A percentile compares a stretch with the other conserved stretches of the same genome.
Conservation (phyloP, 192 early-diverging fungal genomes). For the Martensiomyces pterosporus region DNA sequence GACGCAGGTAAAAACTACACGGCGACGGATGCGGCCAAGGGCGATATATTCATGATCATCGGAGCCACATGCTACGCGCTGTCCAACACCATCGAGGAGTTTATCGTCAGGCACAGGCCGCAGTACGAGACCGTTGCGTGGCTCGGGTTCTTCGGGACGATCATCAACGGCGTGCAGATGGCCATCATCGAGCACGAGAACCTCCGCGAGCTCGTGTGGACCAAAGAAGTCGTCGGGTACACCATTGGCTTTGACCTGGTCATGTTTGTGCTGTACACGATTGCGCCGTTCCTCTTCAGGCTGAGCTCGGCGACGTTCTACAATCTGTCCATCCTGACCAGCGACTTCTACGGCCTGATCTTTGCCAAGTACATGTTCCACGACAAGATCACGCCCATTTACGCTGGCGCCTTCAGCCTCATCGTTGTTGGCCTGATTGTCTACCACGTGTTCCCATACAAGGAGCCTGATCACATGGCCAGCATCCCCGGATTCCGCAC, state of each 20-base stretch:
- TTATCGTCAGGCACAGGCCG: slow-evolving; percentile 65
- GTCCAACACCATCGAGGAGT: slow-evolving; percentile 70
- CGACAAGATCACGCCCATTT: slow-evolving; percentile 55
- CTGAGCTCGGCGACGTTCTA: slow-evolving; percentile 69
- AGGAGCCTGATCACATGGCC: slow-evolving; percentile 49
- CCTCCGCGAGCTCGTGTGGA: slow-evolving; percentile 51
- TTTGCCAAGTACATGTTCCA: slow-evolving; percentile 71
- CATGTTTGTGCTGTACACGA: slow-evolving; percentile 68
- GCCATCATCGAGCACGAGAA: slow-evolving; percentile 61
- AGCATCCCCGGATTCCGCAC: slow-evolving; percentile 37
- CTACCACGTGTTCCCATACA: slow-evolving; percentile 62
- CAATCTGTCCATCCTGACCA: slow-evolving; percentile 72
- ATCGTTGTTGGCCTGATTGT: slow-evolving; percentile 63
- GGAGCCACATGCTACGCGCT: slow-evolving; percentile 73
- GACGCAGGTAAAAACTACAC: slow-evolving; percentile 56
- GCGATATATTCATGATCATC: slow-evolving; percentile 67
- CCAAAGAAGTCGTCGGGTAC: slow-evolving; percentile 53
- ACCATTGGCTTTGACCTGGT: slow-evolving; percentile 62
- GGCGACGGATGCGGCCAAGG: slow-evolving; percentile 56
- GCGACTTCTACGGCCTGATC: slow-evolving; percentile 74
- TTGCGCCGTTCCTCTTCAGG: slow-evolving; percentile 69
- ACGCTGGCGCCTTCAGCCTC: slow-evolving; percentile 64
- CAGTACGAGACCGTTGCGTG: slow-evolving; percentile 73
- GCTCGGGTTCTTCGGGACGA: slow-evolving; percentile 66
- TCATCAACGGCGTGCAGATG: slow-evolving; percentile 72